A percentile compares a stretch with the other conserved stretches of the same genome.
phyloP scores from a whole-genome alignment of 345 rosid species.

The Syzygium oleosum region DNA sequence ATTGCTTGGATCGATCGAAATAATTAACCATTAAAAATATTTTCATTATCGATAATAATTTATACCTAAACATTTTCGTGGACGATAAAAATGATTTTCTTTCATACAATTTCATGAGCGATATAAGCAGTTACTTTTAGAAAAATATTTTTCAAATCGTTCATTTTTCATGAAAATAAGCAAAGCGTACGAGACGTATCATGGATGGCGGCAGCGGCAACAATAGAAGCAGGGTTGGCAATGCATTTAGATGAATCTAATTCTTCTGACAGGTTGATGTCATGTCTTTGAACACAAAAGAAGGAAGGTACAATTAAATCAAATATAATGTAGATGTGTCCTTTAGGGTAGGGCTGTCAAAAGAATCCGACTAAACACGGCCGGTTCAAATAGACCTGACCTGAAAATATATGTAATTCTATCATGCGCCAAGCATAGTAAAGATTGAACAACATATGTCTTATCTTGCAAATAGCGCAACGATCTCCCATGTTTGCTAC shows the following conservation, averaged over 20 bases:
- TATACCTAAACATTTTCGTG: background rate
- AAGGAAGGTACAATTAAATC: background rate
- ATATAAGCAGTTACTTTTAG: background rate
- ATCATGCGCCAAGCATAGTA: background rate
- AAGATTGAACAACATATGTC: no score
- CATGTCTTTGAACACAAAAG: background rate
- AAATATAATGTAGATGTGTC: no score
- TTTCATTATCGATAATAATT: rapidly evolving
- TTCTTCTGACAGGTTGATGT: background rate
- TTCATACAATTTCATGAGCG: background rate
- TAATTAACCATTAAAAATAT: background rate
- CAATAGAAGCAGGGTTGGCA: background rate
- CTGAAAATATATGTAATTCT: no score
- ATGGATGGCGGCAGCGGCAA: background rate
- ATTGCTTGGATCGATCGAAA: background rate
- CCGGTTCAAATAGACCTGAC: no score
- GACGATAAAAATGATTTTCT: background rate
- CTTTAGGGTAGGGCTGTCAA: no score
- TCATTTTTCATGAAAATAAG: background rate
- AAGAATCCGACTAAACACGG: no score
- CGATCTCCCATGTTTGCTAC: no score
- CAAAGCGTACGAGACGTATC: background rate
- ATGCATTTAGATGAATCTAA: background rate
- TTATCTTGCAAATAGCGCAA: background rate
- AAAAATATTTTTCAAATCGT: background rate